Evolutionary conservation across 805 yeast species (phyloP).

Genomic region (Ogataea paraovalis): DNA sequence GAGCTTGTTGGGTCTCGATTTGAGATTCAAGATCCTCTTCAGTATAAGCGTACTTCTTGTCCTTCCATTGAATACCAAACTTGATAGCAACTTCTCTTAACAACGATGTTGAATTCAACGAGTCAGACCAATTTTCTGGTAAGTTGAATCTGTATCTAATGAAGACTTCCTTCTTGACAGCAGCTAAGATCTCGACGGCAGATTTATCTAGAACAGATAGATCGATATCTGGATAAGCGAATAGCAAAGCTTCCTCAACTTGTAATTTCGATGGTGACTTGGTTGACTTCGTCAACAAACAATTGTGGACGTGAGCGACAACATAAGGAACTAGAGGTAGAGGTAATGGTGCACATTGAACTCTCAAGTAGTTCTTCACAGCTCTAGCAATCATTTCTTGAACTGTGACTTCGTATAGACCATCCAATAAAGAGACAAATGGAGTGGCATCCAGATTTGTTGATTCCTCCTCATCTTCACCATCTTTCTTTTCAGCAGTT

Average conservation of each 20-base stretch:
- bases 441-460: slow-evolving; percentile 42
- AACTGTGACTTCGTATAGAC: slow-evolving; percentile 44
- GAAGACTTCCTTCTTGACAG: slow-evolving; percentile 50
- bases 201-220: slow-evolving; percentile 41
- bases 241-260: slow-evolving; percentile 38
- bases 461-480: slow-evolving; percentile 29
- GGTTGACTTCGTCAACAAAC: slow-evolving; percentile 41
- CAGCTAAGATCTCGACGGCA: slow-evolving; percentile 39
- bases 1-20: slow-evolving; percentile 18
- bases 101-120: slow-evolving; percentile 36
- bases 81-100: slow-evolving; percentile 71
- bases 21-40: slow-evolving; percentile 35
- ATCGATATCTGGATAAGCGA: slow-evolving; percentile 40
- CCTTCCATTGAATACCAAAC: slow-evolving; percentile 83
- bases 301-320: slow-evolving; percentile 68
- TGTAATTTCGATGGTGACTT: slow-evolving; percentile 35
- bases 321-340: slow-evolving; percentile 52
- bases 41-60: slow-evolving; percentile 46
- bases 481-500: slow-evolving; percentile 31
- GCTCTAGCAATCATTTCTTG: slow-evolving; percentile 81
- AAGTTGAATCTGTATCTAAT: slow-evolving; percentile 62
- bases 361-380: slow-evolving; percentile 67
- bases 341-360: slow-evolving; percentile 43
- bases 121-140: slow-evolving; percentile 43
- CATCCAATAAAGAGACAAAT: slow-evolving; percentile 37